These are phyloP conservation scores for Suillus ampliporus DNA, from an alignment of 768 basidiomycete species.

Conservation along the genomic window DNA sequence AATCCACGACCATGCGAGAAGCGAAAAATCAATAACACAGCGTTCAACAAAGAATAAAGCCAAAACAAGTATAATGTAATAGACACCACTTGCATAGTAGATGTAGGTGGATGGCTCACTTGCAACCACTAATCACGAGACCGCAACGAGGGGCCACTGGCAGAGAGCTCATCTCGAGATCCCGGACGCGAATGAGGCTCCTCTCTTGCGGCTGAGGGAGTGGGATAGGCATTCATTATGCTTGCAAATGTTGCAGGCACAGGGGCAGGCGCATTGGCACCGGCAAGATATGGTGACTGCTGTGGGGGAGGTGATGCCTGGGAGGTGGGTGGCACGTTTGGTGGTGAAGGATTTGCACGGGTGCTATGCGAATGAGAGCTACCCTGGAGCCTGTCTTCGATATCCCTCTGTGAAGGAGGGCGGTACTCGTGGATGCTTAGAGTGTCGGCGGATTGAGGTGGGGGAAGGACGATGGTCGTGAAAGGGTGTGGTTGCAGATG, in stretches of 20 bases:
- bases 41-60: conserved; percentile 5
- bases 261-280: conserved; percentile 22
- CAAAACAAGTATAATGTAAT: conserved; percentile 10
- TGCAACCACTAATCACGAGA: not conserved
- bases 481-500: conserved; percentile 32
- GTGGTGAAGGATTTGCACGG: conserved; percentile 27
- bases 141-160: conserved; percentile 3
- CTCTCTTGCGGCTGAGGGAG: conserved; percentile 33
- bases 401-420: conserved; percentile 29
- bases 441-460: conserved; percentile 31
- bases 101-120: not conserved
- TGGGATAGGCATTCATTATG: conserved; percentile 74
- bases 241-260: conserved; percentile 65
- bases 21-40: conserved; percentile 1
- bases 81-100: conserved; percentile 6
- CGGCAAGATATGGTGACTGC: conserved; percentile 27
- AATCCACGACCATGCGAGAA: not conserved
- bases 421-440: conserved; percentile 40
- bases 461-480: conserved; percentile 38
- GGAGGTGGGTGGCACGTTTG: conserved; percentile 24
- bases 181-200: conserved; percentile 33
- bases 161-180: conserved; percentile 28
- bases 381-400: conserved; percentile 25
- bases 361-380: conserved; percentile 18
- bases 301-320: conserved; percentile 27